Percentiles rank a stretch among this genome's conserved stretches.
Evolutionary conservation across 2,329 filamentous ascomycete species (phyloP).

Genomic region (Samsoniella hepiali): DNA sequence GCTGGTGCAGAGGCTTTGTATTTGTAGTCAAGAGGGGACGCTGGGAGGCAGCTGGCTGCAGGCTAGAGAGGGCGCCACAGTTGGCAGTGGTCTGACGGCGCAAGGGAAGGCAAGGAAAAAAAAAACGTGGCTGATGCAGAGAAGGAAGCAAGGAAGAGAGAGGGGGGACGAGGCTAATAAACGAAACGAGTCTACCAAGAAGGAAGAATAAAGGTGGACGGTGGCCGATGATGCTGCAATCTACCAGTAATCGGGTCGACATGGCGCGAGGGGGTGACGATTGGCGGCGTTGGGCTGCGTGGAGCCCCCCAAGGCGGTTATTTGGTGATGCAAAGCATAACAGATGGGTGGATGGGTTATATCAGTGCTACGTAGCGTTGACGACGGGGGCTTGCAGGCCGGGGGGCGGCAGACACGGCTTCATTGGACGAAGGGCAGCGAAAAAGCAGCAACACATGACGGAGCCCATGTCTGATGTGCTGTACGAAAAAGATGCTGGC

Average conservation of each 20-base stretch:
- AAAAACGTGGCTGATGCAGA: not conserved
- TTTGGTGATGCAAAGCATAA: slow-evolving; percentile 7
- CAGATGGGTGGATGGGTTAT: not conserved
- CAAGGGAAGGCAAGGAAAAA: not conserved
- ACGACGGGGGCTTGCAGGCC: not conserved
- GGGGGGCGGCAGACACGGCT: not conserved
- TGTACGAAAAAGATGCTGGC: too few relatives aligned
- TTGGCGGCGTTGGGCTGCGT: slow-evolving; percentile 14
- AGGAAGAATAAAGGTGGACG: slow-evolving; percentile 1
- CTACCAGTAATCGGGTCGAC: slow-evolving; percentile 2
- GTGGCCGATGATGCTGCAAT: not conserved
- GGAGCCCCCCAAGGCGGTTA: slow-evolving; percentile 1
- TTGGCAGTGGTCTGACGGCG: not conserved
- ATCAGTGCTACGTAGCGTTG: slow-evolving; percentile 10
- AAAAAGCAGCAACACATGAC: too few relatives aligned
- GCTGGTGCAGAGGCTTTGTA: slow-evolving; percentile 5
- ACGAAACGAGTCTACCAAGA: not conserved
- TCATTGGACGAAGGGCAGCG: not conserved
- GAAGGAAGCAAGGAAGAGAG: not conserved
- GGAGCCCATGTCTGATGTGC: too few relatives aligned
- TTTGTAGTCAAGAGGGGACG: slow-evolving; percentile 9
- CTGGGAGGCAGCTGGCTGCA: not conserved
- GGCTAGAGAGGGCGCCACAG: not conserved
- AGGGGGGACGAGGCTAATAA: not conserved
- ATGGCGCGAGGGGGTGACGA: slow-evolving; percentile 8